Base-by-base conservation (phyloP, 2,329 filamentous ascomycete species). In the Ascosphaera acerosa region DNA sequence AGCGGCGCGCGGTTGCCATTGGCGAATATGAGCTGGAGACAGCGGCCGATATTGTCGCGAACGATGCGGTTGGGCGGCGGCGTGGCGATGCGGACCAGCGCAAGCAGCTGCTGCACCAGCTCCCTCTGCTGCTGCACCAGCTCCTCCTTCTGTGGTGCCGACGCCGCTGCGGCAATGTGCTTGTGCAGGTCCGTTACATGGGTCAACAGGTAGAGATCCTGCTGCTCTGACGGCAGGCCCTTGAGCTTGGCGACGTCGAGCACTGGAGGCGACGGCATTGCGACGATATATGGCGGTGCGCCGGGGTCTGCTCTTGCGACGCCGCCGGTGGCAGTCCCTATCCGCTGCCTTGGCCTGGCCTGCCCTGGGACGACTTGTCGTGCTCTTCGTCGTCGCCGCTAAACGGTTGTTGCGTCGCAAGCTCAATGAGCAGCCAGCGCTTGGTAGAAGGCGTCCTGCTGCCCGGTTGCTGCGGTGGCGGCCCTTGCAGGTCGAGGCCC, bases 71-170 rank as follows among this genome's bases (percentile, higher is more conserved):
- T 84, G 22, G 84, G 80, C 30, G 76, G 66, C 34, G 84, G 84
- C 25, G 78, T 64, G 30, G 70, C 50, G 23, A 97, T 66, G 44
- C 73, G 81, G 49, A 97, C 66, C 48, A 97, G 75, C 54, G 91
- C 80, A 51, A 94, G 77, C 40, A 92, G 64, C 61, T 94, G 81
- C 50, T 77, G 82, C 55, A 92, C 92, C 43, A 97, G 63, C 48
- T 78, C 77, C 43, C 81, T 70, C 52, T 97, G 87, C 54, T 92
- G 76, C 9, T 76, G 67, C 15, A 77, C 84, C 41, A 82, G 76
- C 46, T 76, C 76, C 41, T 91, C 78, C 37, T 70, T 61, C 32
- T 70, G 66, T 29, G 94, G 64, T 12, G 40, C 40, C 10, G 58
- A 58, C n/a, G n/a, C n/a, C n/a, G n/a, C n/a, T n/a, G n/a, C n/a